Conservation (phyloP, 495 filamentous ascomycete genomes). For the Amphirosellinia nigrospora region DNA sequence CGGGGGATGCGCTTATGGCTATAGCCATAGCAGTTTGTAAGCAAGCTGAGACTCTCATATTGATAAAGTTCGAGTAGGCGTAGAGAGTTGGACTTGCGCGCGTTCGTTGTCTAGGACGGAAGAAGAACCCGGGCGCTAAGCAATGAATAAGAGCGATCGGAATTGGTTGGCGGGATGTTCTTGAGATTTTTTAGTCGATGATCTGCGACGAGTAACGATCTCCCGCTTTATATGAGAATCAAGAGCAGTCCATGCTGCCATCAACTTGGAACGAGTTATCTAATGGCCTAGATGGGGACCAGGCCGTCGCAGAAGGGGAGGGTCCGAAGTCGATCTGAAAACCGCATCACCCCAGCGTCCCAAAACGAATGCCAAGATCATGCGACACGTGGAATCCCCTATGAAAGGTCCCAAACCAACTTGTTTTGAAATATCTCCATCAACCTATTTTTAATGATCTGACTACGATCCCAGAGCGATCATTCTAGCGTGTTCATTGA, state of each 20-base stretch:
- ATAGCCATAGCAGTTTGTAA: slow-evolving; percentile 1
- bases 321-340: slow-evolving; percentile 22
- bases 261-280: background rate
- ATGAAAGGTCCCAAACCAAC: slow-evolving; percentile 16
- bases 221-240: slow-evolving; percentile 16
- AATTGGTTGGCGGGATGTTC: slow-evolving; percentile 11
- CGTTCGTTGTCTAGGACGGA: background rate
- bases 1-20: slow-evolving; percentile 11
- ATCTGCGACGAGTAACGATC: slow-evolving; percentile 23
- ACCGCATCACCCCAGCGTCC: slow-evolving; percentile 5
- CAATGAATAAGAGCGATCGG: background rate
- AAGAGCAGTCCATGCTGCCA: background rate
- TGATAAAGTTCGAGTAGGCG: background rate
- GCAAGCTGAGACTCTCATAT: slow-evolving; percentile 16
- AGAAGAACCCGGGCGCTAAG: background rate
- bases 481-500: slow-evolving; percentile 5
- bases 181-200: slow-evolving; percentile 21
- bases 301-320: background rate
- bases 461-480: slow-evolving; percentile 10
- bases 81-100: background rate
- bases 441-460: slow-evolving; percentile 10
- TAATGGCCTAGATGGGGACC: background rate
- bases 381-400: slow-evolving; percentile 23
- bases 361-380: slow-evolving; percentile 20
- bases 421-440: slow-evolving; percentile 19